A percentile compares a stretch with the other conserved stretches of the same genome.
These are phyloP conservation scores for Inonotus obliquus DNA, from an alignment of 1,284 basidiomycete genomes.

Conservation along the genomic window DNA sequence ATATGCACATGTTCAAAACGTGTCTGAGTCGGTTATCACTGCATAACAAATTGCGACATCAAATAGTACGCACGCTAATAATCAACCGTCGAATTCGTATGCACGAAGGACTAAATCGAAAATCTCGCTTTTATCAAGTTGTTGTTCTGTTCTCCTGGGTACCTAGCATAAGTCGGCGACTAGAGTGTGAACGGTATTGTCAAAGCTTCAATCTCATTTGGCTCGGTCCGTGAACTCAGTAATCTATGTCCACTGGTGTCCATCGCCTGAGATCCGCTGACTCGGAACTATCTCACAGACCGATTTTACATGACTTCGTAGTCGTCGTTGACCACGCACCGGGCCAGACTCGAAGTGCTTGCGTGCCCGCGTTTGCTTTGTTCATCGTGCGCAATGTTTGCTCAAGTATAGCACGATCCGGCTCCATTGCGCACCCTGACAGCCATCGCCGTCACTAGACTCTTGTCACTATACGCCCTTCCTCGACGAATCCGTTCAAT, in stretches of 20 bases:
- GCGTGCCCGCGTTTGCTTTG: too few relatives aligned
- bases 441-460: too few relatives aligned
- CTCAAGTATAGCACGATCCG: too few relatives aligned
- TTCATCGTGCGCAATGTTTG: too few relatives aligned
- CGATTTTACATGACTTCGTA: conserved; percentile 22
- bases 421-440: too few relatives aligned
- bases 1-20: conserved; percentile 36
- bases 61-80: conserved; percentile 33
- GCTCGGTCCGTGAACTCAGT: conserved; percentile 32
- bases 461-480: conserved; percentile 34
- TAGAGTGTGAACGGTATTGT: conserved; percentile 35
- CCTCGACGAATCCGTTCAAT: conserved; percentile 31
- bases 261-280: too few relatives aligned
- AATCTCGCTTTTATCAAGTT: too few relatives aligned
- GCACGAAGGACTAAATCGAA: too few relatives aligned
- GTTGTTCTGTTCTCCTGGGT: conserved; percentile 30
- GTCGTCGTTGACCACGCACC: conserved; percentile 28
- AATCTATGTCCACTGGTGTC: conserved; percentile 23
- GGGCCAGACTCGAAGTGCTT: conserved; percentile 33
- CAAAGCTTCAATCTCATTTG: conserved; percentile 33
- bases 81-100: too few relatives aligned
- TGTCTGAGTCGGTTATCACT: conserved; percentile 28
- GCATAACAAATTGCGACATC: conserved; percentile 25
- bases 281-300: background rate
- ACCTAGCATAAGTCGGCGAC: conserved; percentile 38